A percentile compares a stretch with the other conserved stretches of the same genome.
phyloP scores from a whole-genome alignment of 257 asterid genomes.

The Solanum okadae region DNA sequence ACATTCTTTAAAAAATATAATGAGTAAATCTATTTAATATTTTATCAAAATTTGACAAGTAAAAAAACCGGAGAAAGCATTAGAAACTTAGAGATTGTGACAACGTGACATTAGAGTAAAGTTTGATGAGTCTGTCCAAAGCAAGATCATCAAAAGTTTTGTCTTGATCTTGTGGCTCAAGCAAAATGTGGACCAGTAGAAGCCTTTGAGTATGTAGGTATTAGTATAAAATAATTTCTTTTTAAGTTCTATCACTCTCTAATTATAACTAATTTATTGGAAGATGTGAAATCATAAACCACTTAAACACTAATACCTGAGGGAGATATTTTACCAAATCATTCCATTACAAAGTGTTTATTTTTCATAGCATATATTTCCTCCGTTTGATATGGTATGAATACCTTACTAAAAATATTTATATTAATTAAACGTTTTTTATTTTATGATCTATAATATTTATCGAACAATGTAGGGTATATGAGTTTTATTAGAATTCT shows the following conservation, averaged over 20 bases:
- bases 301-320: not conserved
- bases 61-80: too few species aligned
- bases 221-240: not conserved
- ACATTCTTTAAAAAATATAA: too few species aligned
- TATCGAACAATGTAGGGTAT: too few species aligned
- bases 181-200: not conserved
- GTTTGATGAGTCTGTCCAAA: not conserved
- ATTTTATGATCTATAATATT: too few species aligned
- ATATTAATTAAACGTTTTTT: too few species aligned
- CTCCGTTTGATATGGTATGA: too few species aligned
- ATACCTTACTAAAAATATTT: too few species aligned
- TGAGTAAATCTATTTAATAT: fast-evolving
- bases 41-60: too few species aligned
- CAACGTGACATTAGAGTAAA: not conserved
- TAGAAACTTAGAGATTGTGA: not conserved
- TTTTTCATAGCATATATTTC: not conserved
- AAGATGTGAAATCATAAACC: not conserved
- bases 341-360: not conserved
- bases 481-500: too few species aligned
- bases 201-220: not conserved
- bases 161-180: not conserved
- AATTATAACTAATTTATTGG: not conserved
- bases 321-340: not conserved
- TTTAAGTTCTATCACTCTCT: not conserved
- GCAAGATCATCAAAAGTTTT: not conserved